Evolutionary conservation across 2,329 filamentous ascomycete species (phyloP), one percentile per base, ranked within the genome.

Genomic region (Hymenotorrendiella dingleyae): DNA sequence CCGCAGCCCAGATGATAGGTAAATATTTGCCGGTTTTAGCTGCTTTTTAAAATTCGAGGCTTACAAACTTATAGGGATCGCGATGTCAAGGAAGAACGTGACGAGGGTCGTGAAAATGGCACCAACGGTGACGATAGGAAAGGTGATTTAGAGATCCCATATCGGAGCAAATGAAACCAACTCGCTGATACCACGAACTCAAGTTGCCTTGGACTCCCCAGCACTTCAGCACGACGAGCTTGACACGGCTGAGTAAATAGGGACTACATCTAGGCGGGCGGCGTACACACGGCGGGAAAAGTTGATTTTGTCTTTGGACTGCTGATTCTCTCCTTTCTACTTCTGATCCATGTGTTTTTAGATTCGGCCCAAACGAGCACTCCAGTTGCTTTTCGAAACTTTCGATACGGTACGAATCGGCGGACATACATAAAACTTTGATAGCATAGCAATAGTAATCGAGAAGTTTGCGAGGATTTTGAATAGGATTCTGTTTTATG

Each of bases 41-140:
- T 24, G 43, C 28, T 9, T 22, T 26, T 30, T 40, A 10, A 16
- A 21, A 17, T 26, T 20, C 21, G 21, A 12, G 17, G 29, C 32
- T 35, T 29, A 37, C 19, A 35, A 22, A 12, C 6, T 12, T 42
- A 23, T 38, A 67, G 67, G 40, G 70, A 73, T 41, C 67, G 68
- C 16, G 66, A 70, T 36, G 57, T 60, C 36, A 73, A 76, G 54
- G 70, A 74, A 45, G 81, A 86, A 44, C 76, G 82, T 41, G 83
- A 86, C 53, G 81, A 85, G 57, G 79, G 81, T 55, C 82, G 82
- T 54, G 86, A 93, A 59, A 84, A 83, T 57, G 84, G 76, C 35
- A 74, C 86, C 19, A 94, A 91, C 59, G 88, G 84, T 47, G 89
- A 95, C 55, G 89, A 95, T 54, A 81, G 86, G 61, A 97, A 97